These are phyloP conservation scores for Xylariomycetidae sp. DNA, from an alignment of 2,329 filamentous ascomycete species.

Conservation along the genomic window DNA sequence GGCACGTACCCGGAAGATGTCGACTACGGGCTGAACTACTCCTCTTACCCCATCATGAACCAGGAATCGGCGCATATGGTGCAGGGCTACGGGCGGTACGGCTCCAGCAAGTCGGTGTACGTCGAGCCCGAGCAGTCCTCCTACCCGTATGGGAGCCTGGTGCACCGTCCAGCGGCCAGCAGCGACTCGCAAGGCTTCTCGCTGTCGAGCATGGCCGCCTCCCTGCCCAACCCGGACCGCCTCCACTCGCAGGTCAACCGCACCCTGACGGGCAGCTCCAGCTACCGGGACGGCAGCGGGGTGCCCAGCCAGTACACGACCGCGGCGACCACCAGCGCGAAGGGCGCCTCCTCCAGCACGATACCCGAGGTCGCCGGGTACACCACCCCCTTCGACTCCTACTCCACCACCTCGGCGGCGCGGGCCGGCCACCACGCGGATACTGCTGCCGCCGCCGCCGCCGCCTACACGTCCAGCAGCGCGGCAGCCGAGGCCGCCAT, in stretches of 20 bases:
- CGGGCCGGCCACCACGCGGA: conserved; percentile 11
- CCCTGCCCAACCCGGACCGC: conserved; percentile 28
- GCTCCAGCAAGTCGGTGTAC: conserved; percentile 26
- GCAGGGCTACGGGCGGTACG: conserved; percentile 25
- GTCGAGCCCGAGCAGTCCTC: conserved; percentile 27
- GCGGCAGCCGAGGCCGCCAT: conserved; percentile 9
- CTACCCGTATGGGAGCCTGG: conserved; percentile 30
- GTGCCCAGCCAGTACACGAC: conserved; percentile 18
- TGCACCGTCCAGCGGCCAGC: conserved; percentile 28
- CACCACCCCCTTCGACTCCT: conserved; percentile 18
- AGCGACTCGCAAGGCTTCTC: conserved; percentile 33
- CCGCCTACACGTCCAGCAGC: conserved; percentile 12
- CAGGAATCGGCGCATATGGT: conserved; percentile 27
- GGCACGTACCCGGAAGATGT: conserved; percentile 31
- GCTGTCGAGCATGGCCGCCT: conserved; percentile 35
- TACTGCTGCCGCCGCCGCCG: conserved; percentile 3
- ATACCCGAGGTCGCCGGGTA: conserved; percentile 25
- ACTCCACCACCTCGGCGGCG: conserved; percentile 11
- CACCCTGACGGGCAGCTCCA: conserved; percentile 24
- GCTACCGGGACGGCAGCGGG: conserved; percentile 25
- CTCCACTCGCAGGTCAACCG: conserved; percentile 31
- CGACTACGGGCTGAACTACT: conserved; percentile 30
- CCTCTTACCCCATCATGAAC: conserved; percentile 28
- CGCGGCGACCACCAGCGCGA: conserved; percentile 12
- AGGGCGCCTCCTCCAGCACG: too few species aligned